These are phyloP conservation scores for Cercospora zeae-maydis DNA, from an alignment of 2,329 filamentous ascomycete species.

Conservation along the genomic window DNA sequence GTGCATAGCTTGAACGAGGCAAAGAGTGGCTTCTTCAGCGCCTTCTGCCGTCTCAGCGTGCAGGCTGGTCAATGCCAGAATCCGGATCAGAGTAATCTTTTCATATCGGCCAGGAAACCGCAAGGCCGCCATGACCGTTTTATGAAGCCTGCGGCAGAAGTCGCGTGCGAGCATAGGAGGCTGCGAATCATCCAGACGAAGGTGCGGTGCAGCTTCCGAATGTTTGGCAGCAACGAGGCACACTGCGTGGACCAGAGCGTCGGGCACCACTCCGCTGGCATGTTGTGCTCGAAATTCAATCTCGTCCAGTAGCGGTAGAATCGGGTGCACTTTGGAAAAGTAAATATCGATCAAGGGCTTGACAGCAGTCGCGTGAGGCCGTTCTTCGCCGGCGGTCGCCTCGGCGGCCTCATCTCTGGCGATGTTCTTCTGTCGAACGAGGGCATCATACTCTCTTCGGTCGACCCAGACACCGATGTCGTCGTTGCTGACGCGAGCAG, in stretches of 20 bases:
- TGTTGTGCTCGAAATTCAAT: constrained; percentile 41
- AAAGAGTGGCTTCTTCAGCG: constrained; percentile 44
- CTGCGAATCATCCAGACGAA: constrained; percentile 38
- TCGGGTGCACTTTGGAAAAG: constrained; percentile 45
- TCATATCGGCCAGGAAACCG: constrained; percentile 44
- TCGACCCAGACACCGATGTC: constrained; percentile 39
- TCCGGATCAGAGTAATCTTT: constrained; percentile 47
- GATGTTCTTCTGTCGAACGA: constrained; percentile 27
- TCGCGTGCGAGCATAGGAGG: constrained; percentile 40
- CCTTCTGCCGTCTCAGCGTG: constrained; percentile 49
- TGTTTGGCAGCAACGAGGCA: constrained; percentile 50
- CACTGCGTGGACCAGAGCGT: constrained; percentile 44
- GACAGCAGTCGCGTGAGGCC: constrained; percentile 36
- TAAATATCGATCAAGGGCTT: constrained; percentile 46
- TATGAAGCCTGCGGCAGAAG: constrained; percentile 46
- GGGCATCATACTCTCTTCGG: constrained; percentile 32
- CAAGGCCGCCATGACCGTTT: constrained; percentile 42
- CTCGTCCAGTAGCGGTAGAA: constrained; percentile 48
- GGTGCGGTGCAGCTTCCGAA: constrained; percentile 40
- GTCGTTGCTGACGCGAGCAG: constrained; percentile 23
- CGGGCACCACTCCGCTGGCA: constrained; percentile 37
- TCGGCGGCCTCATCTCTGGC: constrained; percentile 9
- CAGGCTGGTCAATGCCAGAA: constrained; percentile 46
- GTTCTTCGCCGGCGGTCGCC: constrained; percentile 16
- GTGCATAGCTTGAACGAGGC: constrained; percentile 47